Base-by-base conservation (phyloP, 1,139 yeast genomes). In the Geotrichum klebahnii region DNA sequence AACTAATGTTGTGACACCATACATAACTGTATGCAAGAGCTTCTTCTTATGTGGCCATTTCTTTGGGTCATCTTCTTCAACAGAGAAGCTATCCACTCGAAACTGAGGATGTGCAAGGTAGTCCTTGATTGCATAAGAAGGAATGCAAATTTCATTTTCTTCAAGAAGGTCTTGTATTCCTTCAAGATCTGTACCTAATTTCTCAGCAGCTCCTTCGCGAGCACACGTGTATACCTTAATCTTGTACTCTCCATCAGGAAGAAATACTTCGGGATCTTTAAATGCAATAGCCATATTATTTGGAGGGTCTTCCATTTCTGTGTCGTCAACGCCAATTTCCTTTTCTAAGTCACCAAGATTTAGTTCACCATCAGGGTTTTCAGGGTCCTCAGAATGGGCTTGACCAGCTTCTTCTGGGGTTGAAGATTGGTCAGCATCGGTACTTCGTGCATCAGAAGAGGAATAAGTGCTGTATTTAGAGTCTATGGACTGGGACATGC, bases 1-100 rank as follows among this genome's bases (percentile, higher is more conserved):
- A 1, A 72, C 67, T 55, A 72, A 68, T 0, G 78, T 74, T 1
- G 73, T 66, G 5, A 66, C 42, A 0, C 77, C 77, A 54, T 67
- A 74, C 14, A 69, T 52, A 8, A 69, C 55, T 0, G 78, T 74
- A 53, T 74, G 76, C 1, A 45, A 12, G 4, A 67, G 29, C 53
- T 72, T 72, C 51, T 68, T 71, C 5, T 37, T 45, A 2, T 54
- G 33, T 0, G 66, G 12, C 78, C 78, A 74, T 33, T 51, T 47
- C 22, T 51, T 53, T 1, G 61, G 59, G 46, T 61, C 64, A 16
- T 55, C 54, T 14, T 50, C 51, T 19, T 44, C 54, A 34, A 31
- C 32, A 10, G 16, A 14, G 23, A 44, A 44, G 23, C 22, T 23
- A 5, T 12, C 26, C 12, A 44, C 48, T 14, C 5, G 10, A 20